These are phyloP conservation scores for Spinacia oleracea DNA, from an alignment of 179 eudicot species.

Conservation along the genomic window DNA sequence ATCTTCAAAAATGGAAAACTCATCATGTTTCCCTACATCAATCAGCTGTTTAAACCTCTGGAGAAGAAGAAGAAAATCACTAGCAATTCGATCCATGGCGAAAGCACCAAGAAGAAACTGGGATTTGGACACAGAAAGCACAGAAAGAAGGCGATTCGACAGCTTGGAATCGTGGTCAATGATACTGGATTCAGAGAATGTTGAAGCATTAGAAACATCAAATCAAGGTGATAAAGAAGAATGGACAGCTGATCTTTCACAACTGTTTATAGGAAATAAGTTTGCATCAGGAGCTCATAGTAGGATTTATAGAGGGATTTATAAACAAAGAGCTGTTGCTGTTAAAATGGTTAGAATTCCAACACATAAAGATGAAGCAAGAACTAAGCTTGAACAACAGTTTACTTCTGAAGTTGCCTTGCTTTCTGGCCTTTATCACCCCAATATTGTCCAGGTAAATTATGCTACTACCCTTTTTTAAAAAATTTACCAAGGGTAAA, in stretches of 20 bases:
- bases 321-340: constrained; percentile 96
- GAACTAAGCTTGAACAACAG: constrained; percentile 76
- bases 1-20: background rate
- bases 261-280: constrained; percentile 88
- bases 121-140: constrained; percentile 47
- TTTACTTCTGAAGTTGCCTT: constrained; percentile 84
- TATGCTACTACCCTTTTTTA: background rate
- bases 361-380: constrained; percentile 74
- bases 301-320: constrained; percentile 89
- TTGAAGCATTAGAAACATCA: constrained; percentile 76
- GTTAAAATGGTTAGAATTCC: constrained; percentile 97
- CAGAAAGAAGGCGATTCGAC: constrained; percentile 84
- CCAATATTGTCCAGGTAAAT: constrained; percentile 83
- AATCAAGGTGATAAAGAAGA: constrained; percentile 71
- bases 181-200: constrained; percentile 89
- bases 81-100: constrained; percentile 41
- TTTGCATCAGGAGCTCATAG: constrained; percentile 99
- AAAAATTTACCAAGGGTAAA: no score
- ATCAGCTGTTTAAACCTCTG: constrained; percentile 45
- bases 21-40: constrained; percentile 46
- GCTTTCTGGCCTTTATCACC: constrained; percentile 88
- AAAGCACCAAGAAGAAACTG: constrained; percentile 42
- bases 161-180: constrained; percentile 98
- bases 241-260: constrained; percentile 98
- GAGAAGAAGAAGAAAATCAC: constrained; percentile 43